Evolutionary conservation across 306 rosid genomes (phyloP).

Genomic region (Lathyrus tuberosus): DNA sequence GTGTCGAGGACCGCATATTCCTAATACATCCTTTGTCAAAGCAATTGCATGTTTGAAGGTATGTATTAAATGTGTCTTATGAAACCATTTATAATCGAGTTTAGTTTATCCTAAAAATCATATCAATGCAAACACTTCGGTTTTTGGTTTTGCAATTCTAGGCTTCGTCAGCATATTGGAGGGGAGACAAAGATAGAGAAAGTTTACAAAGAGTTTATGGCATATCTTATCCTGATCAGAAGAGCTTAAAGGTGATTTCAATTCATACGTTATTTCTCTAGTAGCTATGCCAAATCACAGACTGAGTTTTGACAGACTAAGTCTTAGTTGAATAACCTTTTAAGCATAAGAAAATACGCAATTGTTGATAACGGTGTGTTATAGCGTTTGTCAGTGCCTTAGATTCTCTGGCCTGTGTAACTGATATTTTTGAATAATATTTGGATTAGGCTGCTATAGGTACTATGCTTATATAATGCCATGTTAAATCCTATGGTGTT

Average conservation of each 20-base stretch:
- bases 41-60: slow-evolving; percentile 93
- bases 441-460: not conserved
- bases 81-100: not conserved
- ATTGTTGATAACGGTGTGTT: not conserved
- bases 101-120: slow-evolving; percentile 18
- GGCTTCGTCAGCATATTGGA: slow-evolving; percentile 99
- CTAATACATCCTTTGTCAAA: slow-evolving; percentile 93
- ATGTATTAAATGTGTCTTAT: slow-evolving; percentile 30
- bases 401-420: not conserved
- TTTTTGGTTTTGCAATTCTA: slow-evolving; percentile 48
- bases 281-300: not conserved
- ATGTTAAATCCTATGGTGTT: not conserved
- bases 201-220: slow-evolving; percentile 97
- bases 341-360: not conserved
- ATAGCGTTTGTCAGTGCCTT: not conserved
- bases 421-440: not conserved
- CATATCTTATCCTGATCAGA: slow-evolving; percentile 93
- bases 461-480: not conserved
- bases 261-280: not conserved
- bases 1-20: slow-evolving; percentile 98
- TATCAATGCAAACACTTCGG: not conserved
- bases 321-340: not conserved
- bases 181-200: slow-evolving; percentile 89
- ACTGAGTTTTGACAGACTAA: not conserved
- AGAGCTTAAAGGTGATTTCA: slow-evolving; percentile 77